Evolutionary conservation across 2,329 filamentous ascomycete genomes (phyloP), one percentile per base, ranked within the genome.

Genomic region (Aspergillus fijiensis): DNA sequence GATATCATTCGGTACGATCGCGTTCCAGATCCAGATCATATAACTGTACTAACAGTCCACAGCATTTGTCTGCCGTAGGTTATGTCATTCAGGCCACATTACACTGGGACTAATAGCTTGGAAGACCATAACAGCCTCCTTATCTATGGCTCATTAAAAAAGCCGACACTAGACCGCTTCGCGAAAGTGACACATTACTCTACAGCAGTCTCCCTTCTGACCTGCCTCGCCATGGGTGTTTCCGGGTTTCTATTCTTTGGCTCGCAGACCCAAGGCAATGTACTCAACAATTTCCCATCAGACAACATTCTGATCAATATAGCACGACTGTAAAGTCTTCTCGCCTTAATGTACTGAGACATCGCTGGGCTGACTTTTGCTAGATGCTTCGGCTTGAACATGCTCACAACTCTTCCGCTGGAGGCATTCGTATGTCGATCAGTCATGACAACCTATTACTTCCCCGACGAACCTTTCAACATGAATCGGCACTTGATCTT

Each of bases 381-480:
- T 63, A 83, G 82, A 54, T 97, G 92, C 78, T 98, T 99, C 73
- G 95, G 95, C 2, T 85, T 99, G 66, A 99, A 99, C 82, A 99
- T 99, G 95, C 87, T 99, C 70, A 97, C 95, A 14, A 98, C 95
- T 1, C 82, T 99, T 39, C 95, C 95, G 0, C 88, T 99, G 61
- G 95, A 99, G 81, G 93, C 92, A 16, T 99, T 99, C 75, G 95
- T 99, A 57, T 99, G 95, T 77, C 87, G 95, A 71, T 95, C 97
- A 77, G 93, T 97, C 64, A 96, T 97, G 91, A 85, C 91, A 67
- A 92, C 91, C 64, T 97, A 96, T 72, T 89, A 85, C 75, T 89
- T 87, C 66, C 84, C 86, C 1, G 79, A 84, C 60, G 85, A 91
- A 67, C 89, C 90, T 0, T 96, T 93, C 79, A 88, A 92, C 74